Evolutionary conservation across 768 basidiomycete species (phyloP), one percentile per base, ranked within the genome.

Genomic region (Hericium rajendrae): DNA sequence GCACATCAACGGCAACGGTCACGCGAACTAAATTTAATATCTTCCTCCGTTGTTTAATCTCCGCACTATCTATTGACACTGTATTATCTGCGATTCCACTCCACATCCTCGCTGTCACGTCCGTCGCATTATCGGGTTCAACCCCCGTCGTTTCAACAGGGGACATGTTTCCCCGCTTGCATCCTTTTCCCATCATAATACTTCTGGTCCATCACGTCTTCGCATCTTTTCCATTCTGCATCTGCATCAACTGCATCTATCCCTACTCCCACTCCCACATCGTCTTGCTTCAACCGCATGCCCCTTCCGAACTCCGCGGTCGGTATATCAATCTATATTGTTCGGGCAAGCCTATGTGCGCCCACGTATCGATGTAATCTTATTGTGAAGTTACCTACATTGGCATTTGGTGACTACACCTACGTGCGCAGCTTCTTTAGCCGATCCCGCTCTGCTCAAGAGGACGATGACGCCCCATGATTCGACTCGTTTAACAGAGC

Each of bases 121-220:
- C 56, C 66, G 61, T 62, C 58, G 51, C 60, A 60, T 65, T 63
- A 68, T 77, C 86, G 86, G 88, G 88, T 90, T 90, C 88, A 90
- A 90, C 88, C 86, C 86, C 86, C 86, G 84, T 78, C 76, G 72
- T 72, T 71, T 69, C 50, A 58, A 2, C 11, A 28, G 16, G 13
- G 9, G 26, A 12, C 24, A 48, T 32, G 8, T 32, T 6, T 10
- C 32, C 32, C 32, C 32, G 6, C 32, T 10, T 32, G 32, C 32
- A 32, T 32, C 9, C 9, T 4, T 32, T 32, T 16, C 28, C 6
- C 22, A 24, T 51, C 24, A 6, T 26, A 20, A 24, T 51, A 24
- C 24, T 24, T 15, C 26, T 51, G 49, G 18, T 24, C 20, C 49
- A 51, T 37, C 28, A 24, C 49, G 16, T 24, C 49, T 6, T 54